Evolutionary conservation across 2,329 filamentous ascomycete genomes (phyloP), one percentile per base, ranked within the genome.

Genomic region (Tolypocladium endophyticum): DNA sequence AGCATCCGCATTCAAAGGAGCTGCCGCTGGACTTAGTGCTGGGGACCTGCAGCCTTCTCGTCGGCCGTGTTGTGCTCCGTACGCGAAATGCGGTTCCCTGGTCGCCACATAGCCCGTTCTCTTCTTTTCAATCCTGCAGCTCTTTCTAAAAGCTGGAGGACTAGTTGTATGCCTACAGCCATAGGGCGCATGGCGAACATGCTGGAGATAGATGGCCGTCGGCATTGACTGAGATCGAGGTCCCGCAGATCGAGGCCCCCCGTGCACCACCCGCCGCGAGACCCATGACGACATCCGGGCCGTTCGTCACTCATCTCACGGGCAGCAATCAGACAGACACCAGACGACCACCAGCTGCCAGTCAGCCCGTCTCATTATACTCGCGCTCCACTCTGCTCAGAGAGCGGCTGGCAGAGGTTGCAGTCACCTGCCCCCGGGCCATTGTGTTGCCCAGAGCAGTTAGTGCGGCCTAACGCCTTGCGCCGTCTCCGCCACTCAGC

Each of bases 401-500:
- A 45, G n/a, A 3, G 20, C 43, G 41, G 41, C 41, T 11, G 11
- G 25, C 47, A 16, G 9, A 11, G 47, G 47, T 53, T 53, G 50
- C 30, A 53, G 30, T 11, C 50, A 16, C 35, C 30, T 35, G 20
- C 18, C 25, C 18, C 9, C 50, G 16, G 30, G 28, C 50, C 33
- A 35, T 53, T 30, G 30, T 53, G 47, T 18, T 35, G 50, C 50
- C 30, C 18, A 23, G 50, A 33, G 30, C 50, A 53, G 50, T 20
- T 53, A 53, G 30, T 30, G 50, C 23, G 16, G 38, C 55, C 25
- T n/a, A n/a, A 45, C 11, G 55, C 38, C 55, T 12, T 25, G 38
- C 36, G 25, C 23, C 28, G 14, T 25, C 23, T n/a, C 45, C 63
- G 59, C 65, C 66, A 67, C 56, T 65, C 63, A 66, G 60, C 61